These are phyloP conservation scores for Coriaria nepalensis DNA, from an alignment of 306 rosid genomes.

Conservation along the genomic window DNA sequence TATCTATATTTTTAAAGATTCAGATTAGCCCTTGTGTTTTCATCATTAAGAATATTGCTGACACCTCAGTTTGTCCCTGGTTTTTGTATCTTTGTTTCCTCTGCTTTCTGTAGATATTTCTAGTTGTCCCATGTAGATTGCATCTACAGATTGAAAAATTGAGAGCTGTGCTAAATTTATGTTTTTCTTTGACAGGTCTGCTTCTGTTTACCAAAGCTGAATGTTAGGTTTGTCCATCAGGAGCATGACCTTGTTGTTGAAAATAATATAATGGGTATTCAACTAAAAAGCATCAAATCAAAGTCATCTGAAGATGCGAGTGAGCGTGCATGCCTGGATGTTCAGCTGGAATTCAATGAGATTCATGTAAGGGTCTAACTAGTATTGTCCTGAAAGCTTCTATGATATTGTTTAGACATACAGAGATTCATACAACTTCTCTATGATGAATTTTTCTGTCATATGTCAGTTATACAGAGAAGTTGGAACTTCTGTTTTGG, in stretches of 20 bases:
- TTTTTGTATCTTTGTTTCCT: no score
- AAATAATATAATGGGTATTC: constrained; percentile 89
- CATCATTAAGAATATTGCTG: no score
- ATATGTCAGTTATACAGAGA: constrained; percentile 70
- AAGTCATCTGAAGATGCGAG: constrained; percentile 68
- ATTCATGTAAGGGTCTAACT: constrained; percentile 65
- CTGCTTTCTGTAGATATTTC: no score
- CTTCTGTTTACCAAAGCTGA: constrained; percentile 82
- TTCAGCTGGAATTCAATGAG: constrained; percentile 85
- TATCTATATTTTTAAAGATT: no score
- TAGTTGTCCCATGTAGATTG: no score
- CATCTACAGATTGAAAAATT: no score
- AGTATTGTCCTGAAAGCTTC: constrained; percentile 20
- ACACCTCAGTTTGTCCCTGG: no score
- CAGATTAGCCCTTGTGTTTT: no score
- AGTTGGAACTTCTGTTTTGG: constrained; percentile 65
- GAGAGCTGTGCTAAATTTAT: no score
- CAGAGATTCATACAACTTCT: constrained; percentile 19
- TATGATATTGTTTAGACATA: no score
- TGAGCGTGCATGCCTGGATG: constrained; percentile 83
- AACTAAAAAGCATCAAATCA: constrained; percentile 62
- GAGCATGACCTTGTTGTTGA: constrained; percentile 52
- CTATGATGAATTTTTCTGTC: constrained; percentile 19
- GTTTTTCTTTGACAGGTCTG: constrained; percentile 51
- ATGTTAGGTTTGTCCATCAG: constrained; percentile 63